Evolutionary conservation across 345 rosid genomes (phyloP), one percentile per base, ranked within the genome.

Genomic region (Kernera saxatilis): DNA sequence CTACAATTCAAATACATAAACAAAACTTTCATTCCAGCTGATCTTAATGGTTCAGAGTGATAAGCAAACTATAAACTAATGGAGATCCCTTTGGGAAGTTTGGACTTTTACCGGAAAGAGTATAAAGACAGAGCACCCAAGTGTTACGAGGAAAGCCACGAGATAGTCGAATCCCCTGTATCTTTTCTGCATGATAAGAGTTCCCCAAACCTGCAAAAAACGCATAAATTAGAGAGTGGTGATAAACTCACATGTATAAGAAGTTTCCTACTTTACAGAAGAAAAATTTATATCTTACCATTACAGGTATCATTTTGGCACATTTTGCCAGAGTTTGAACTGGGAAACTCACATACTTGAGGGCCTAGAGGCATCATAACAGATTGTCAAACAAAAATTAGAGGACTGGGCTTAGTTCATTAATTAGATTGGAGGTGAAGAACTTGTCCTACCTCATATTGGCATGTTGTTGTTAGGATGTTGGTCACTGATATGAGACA

Each of bases 251-350:
- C 13, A 66, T 36, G 19, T 6, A 19, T 2, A 57, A 6, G 5
- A 49, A 68, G 6, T 30, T 37, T 1, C 15, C 5, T 6, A 30
- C 29, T 62, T 30, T 3, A 48, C 13, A 27, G 0, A 12, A 40
- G 15, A 50, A 3, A 23, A 19, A 1, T 11, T 10, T 9, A 18
- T 5, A 46, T 19, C 92, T 75, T 75, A 91, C 98, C 96, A 91
- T 91, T 21, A 93, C 98, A 66, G 98, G 97, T 75, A 93, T 91
- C 98, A 93, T 93, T 79, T 93, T 93, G 37, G 96, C 96, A 79
- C 97, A 93, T 80, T 93, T 93, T 2, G 98, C 96, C 67, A 91
- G 84, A 26, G 96, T 91, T 82, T 93, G 97, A 49, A 93, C 88
- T 0, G 97, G 98, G 79, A 93, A 93, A 71, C 97, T 93, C 64